Evolutionary conservation across 306 rosid genomes (phyloP), one percentile per base, ranked within the genome.

Genomic region (Oxytropis ochrocephala): DNA sequence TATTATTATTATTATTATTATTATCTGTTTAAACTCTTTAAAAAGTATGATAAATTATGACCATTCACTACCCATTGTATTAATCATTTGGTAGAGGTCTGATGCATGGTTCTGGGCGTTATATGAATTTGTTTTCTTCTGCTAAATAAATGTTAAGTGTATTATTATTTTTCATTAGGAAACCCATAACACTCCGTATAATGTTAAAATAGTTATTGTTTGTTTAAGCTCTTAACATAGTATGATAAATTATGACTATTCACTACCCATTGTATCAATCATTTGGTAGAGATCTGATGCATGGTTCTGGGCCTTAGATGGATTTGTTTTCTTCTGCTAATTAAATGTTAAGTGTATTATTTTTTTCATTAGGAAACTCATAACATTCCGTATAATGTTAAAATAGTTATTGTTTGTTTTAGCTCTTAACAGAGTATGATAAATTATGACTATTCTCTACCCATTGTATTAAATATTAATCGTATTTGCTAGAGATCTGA

Each of bases 361-460:
- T n/a, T n/a, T n/a, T n/a, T n/a, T 24, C 29, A 24, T 24, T 56
- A 19, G 21, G 52, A 67, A 64, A 24, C 14, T 43, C 19, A 30
- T 46, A 43, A 65, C 63, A 46, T 38, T 72, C 24, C 27, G 30
- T 48, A 39, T 43, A 47, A 18, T 63, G 44, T 24, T 69, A 24
- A 53, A 66, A 62, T 53, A 68, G 47, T 72, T 63, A 50, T n/a
- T 64, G 36, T 59, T 54, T 11, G 32, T 55, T 76, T 13, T 44
- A 48, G 64, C 79, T 32, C 8, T 50, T 43, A 36, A 11, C 18
- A 24, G 11, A 56, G 66, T 65, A 44, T 46, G 50, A 47, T 18
- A 48, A 60, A 2, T 64, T 32, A 29, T 67, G 52, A 7, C 21
- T 43, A 11, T 19, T 67, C 52, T 7, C 24, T 56, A 11, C 33